phyloP scores from a whole-genome alignment of 768 basidiomycete genomes.

The Pleurotus salmoneostramineus region DNA sequence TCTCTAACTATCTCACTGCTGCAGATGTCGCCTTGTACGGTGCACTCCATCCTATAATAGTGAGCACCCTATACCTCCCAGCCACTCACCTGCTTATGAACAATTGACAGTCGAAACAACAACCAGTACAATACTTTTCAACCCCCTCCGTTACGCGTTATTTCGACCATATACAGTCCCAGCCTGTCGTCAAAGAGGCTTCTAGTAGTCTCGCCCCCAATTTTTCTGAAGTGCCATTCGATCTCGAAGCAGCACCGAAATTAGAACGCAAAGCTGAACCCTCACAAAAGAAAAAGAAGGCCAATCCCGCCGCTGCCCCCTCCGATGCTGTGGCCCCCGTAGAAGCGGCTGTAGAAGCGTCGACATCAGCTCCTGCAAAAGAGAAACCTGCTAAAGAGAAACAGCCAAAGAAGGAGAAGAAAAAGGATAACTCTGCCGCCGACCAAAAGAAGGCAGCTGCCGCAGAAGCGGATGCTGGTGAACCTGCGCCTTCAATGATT shows the following conservation, averaged over 20 bases:
- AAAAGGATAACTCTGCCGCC: slow-evolving; percentile 37
- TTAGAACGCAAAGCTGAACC: slow-evolving; percentile 68
- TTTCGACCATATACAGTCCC: slow-evolving; percentile 90
- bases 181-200: slow-evolving; percentile 54
- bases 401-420: slow-evolving; percentile 51
- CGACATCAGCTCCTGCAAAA: background rate
- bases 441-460: slow-evolving; percentile 40
- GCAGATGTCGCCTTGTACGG: slow-evolving; percentile 93
- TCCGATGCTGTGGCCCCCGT: slow-evolving; percentile 23
- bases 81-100: background rate
- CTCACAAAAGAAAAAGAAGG: slow-evolving; percentile 65
- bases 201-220: slow-evolving; percentile 46
- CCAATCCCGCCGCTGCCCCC: slow-evolving; percentile 18
- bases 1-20: slow-evolving; percentile 78
- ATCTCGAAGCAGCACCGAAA: slow-evolving; percentile 73
- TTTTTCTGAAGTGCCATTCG: slow-evolving; percentile 59
- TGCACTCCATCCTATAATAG: slow-evolving; percentile 78
- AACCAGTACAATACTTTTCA: slow-evolving; percentile 70
- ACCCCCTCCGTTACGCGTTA: slow-evolving; percentile 86
- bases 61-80: slow-evolving; percentile 34
- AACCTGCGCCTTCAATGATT: slow-evolving; percentile 93
- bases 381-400: slow-evolving; percentile 23
- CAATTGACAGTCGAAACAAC: slow-evolving; percentile 55
- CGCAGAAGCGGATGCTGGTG: slow-evolving; percentile 61
- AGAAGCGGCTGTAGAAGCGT: slow-evolving; percentile 7